Evolutionary conservation across 129 eudicot genomes (phyloP).

Genomic region (Artemisia tridentata): DNA sequence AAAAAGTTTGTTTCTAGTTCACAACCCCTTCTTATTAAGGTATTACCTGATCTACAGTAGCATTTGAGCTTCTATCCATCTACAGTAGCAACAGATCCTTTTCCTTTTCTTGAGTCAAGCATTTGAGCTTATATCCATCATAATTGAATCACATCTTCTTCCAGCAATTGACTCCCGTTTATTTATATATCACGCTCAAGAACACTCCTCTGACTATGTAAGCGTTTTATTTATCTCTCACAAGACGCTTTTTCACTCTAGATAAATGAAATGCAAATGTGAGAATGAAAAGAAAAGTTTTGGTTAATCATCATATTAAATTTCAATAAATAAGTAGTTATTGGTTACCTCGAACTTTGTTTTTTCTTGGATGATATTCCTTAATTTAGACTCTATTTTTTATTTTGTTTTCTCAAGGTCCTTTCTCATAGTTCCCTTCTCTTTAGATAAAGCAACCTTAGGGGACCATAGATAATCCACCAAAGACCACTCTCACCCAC

Average conservation of each 20-base stretch:
- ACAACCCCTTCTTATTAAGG: slow-evolving; percentile 6
- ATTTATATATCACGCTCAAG: slow-evolving; percentile 86
- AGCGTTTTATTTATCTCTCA: slow-evolving; percentile 82
- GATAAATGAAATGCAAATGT: slow-evolving; percentile 1
- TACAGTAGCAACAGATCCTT: slow-evolving; percentile 40
- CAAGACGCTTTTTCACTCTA: slow-evolving; percentile 89
- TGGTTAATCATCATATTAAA: slow-evolving; percentile 9
- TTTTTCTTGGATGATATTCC: slow-evolving; percentile 80
- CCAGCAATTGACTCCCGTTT: slow-evolving; percentile 70
- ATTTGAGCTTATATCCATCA: slow-evolving; percentile 75
- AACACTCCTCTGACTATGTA: slow-evolving; percentile 61
- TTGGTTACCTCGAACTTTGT: slow-evolving; percentile 87
- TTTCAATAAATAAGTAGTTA: slow-evolving; percentile 1
- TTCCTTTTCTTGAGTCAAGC: slow-evolving; percentile 54
- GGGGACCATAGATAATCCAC: too few species aligned
- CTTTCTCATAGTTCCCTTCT: slow-evolving; percentile 81
- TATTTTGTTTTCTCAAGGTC: slow-evolving; percentile 90
- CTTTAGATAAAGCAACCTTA: slow-evolving; percentile 69
- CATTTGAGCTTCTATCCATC: too few species aligned
- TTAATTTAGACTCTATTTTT: slow-evolving; percentile 82
- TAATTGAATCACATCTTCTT: slow-evolving; percentile 70
- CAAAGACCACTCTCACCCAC: too few species aligned
- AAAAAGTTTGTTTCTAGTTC: slow-evolving; percentile 2
- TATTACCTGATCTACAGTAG: slow-evolving; percentile 70
- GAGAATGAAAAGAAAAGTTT: slow-evolving; percentile 13